Percentiles rank a stretch among this genome's conserved stretches.
phyloP scores from a whole-genome alignment of 2,329 filamentous ascomycete species.

The Sclerotiophoma versabilis region DNA sequence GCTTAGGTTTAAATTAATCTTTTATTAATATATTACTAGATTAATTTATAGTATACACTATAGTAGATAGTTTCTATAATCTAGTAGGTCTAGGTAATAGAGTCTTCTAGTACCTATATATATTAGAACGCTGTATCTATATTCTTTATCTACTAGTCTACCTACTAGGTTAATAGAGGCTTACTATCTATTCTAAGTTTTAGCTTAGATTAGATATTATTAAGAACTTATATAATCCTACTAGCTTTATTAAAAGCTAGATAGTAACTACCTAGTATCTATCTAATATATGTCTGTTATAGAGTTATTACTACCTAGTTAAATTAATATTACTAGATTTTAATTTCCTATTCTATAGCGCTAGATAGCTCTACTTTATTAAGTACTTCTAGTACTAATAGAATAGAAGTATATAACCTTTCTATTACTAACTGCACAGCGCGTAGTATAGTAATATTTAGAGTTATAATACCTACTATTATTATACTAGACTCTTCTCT shows the following conservation, averaged over 20 bases:
- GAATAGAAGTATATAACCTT: too few species aligned
- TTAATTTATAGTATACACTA: not conserved
- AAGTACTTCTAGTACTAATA: not conserved
- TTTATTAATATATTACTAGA: not conserved
- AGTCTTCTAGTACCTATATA: not conserved
- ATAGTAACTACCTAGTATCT: not conserved
- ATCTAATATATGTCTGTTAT: not conserved
- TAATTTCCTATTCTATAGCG: too few species aligned
- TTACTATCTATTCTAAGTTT: not conserved
- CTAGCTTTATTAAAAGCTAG: not conserved
- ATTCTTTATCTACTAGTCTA: conserved; percentile 6
- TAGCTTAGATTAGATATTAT: not conserved
- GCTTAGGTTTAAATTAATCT: not conserved
- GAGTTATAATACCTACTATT: not conserved
- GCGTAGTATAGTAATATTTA: not conserved
- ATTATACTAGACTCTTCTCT: not conserved
- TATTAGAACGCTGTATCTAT: conserved; percentile 2
- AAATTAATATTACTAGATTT: not conserved
- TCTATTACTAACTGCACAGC: too few species aligned
- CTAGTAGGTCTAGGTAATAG: not conserved
- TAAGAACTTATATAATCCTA: not conserved
- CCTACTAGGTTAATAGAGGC: not conserved
- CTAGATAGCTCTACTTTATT: not conserved
- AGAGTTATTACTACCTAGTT: too few species aligned
- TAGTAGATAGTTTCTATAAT: conserved; percentile 4